Conservation (phyloP, 169 alveolate genomes). For the Amoebophrya sp. region DNA sequence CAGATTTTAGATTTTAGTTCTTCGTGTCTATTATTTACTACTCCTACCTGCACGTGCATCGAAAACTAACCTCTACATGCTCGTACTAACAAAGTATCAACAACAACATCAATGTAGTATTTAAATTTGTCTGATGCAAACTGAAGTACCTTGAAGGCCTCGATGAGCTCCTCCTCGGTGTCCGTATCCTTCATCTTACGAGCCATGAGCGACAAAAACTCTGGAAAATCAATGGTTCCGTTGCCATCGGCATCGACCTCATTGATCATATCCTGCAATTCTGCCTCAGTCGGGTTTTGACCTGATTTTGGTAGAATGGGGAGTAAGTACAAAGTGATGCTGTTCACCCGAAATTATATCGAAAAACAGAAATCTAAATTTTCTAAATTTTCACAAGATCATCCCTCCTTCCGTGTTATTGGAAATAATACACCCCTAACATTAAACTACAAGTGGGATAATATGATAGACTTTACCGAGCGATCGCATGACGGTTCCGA, state of each 20-base stretch:
- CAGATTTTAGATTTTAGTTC: background rate
- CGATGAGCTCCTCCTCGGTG: conserved; percentile 97
- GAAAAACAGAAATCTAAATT: no score
- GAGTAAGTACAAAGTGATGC: no score
- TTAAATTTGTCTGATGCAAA: background rate
- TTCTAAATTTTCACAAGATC: no score
- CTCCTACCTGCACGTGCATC: background rate
- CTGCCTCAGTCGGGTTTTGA: conserved; percentile 96
- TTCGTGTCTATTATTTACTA: background rate
- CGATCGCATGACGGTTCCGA: conserved; percentile 90
- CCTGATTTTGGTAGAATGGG: no score
- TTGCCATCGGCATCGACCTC: conserved; percentile 89
- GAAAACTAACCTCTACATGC: background rate
- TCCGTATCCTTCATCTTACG: conserved; percentile 98
- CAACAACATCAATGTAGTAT: background rate
- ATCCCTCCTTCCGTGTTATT: no score
- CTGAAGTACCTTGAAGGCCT: conserved; percentile 83
- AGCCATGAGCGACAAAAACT: conserved; percentile 96
- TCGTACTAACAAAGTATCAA: background rate
- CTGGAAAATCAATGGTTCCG: conserved; percentile 97
- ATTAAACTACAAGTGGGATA: no score
- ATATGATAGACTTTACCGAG: conserved; percentile 47
- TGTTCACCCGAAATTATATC: no score
- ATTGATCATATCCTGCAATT: conserved; percentile 86
- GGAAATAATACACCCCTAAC: no score